A percentile compares a stretch with the other conserved stretches of the same genome.
Evolutionary conservation across 306 rosid genomes (phyloP).

Genomic region (Alnus glutinosa): DNA sequence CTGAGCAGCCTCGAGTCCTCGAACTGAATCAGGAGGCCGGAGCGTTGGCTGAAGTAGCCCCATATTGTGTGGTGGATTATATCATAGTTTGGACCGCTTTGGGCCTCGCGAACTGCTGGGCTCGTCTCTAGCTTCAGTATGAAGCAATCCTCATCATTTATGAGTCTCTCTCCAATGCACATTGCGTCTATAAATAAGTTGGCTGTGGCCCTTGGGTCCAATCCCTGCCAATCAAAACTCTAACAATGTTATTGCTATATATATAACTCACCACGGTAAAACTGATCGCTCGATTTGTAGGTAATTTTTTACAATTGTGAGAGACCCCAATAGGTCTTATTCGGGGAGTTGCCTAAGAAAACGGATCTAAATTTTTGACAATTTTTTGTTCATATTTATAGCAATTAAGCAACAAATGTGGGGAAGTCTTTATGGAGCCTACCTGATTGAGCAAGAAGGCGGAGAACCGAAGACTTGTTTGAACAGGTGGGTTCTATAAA

Average conservation of each 20-base stretch:
- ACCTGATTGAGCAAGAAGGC: no score
- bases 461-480: no score
- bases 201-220: slow-evolving; percentile 91
- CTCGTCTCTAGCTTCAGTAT: slow-evolving; percentile 75
- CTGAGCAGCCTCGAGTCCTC: slow-evolving; percentile 83
- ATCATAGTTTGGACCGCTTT: slow-evolving; percentile 63
- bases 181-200: slow-evolving; percentile 73
- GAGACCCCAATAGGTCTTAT: no score
- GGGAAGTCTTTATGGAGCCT: no score
- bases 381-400: no score
- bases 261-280: no score
- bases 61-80: slow-evolving; percentile 86
- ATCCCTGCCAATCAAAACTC: slow-evolving; percentile 47
- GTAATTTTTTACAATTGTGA: no score
- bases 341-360: no score
- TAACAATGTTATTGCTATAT: background rate
- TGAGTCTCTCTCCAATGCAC: slow-evolving; percentile 84
- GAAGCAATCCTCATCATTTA: slow-evolving; percentile 79
- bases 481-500: no score
- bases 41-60: slow-evolving; percentile 95
- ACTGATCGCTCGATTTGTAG: no score
- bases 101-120: slow-evolving; percentile 71
- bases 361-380: no score
- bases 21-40: slow-evolving; percentile 77
- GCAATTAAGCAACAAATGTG: no score